Conservation (phyloP, 441 rosid genomes). For the Sinapis alba region DNA sequence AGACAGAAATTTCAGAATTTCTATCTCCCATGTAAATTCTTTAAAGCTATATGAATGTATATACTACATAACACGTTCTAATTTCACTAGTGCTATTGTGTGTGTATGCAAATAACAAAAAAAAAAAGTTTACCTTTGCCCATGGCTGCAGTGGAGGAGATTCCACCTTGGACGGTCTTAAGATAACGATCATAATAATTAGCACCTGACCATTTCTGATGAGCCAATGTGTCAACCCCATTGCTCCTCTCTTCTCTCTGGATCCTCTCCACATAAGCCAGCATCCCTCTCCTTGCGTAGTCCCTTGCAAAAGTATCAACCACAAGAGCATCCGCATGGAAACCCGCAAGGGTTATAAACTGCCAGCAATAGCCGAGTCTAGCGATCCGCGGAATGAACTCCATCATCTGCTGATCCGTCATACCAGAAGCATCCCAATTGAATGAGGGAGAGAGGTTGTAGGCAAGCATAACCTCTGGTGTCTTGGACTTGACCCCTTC, state of each 20-base stretch:
- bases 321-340: constrained; percentile 91
- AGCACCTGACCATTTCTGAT: constrained; percentile 97
- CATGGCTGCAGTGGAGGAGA: constrained; percentile 95
- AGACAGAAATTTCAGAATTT: too few species aligned
- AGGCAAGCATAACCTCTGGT: constrained; percentile 85
- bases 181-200: constrained; percentile 84
- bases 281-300: constrained; percentile 79
- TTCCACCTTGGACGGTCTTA: constrained; percentile 91
- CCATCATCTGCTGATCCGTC: constrained; percentile 76
- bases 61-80: background rate
- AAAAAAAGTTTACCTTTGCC: constrained; percentile 65
- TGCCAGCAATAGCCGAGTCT: constrained; percentile 89
- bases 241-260: constrained; percentile 90
- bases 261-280: constrained; percentile 92
- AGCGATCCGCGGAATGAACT: constrained; percentile 84
- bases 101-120: background rate
- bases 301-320: constrained; percentile 79
- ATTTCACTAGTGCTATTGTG: background rate
- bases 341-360: constrained; percentile 89
- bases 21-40: background rate
- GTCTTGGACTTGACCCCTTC: constrained; percentile 74
- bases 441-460: constrained; percentile 89
- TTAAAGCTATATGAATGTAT: background rate
- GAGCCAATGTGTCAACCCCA: constrained; percentile 90
- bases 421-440: constrained; percentile 98